Conservation (phyloP, 2,329 filamentous ascomycete species). For the Nemania diffusa region DNA sequence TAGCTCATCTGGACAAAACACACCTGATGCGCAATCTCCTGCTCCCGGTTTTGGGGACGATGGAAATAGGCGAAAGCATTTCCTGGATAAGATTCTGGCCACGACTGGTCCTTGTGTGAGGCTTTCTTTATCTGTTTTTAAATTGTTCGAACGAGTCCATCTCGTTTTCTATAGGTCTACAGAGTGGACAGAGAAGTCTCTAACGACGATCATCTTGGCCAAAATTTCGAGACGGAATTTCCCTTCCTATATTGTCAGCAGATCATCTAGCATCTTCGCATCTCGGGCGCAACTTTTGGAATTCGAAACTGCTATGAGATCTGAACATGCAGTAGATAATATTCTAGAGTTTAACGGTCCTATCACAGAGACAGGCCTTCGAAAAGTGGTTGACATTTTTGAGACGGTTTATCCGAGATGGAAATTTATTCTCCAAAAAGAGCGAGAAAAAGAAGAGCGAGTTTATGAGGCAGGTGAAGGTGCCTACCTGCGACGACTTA, state of each 20-base stretch:
- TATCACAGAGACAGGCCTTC: slow-evolving; percentile 71
- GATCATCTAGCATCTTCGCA: slow-evolving; percentile 88
- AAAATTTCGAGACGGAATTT: slow-evolving; percentile 90
- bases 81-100: slow-evolving; percentile 78
- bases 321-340: slow-evolving; percentile 82
- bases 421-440: slow-evolving; percentile 76
- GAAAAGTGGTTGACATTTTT: slow-evolving; percentile 76
- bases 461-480: slow-evolving; percentile 86
- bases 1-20: slow-evolving; percentile 58
- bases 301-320: slow-evolving; percentile 86
- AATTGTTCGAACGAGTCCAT: slow-evolving; percentile 92
- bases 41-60: slow-evolving; percentile 48
- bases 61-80: slow-evolving; percentile 77
- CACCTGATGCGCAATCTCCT: slow-evolving; percentile 50
- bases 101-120: slow-evolving; percentile 86
- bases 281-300: slow-evolving; percentile 81
- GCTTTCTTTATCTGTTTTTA: slow-evolving; percentile 76
- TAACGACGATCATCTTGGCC: slow-evolving; percentile 93
- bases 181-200: slow-evolving; percentile 96
- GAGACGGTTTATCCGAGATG: slow-evolving; percentile 83
- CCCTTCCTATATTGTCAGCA: slow-evolving; percentile 87
- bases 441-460: slow-evolving; percentile 79
- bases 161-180: slow-evolving; percentile 96
- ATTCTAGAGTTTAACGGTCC: slow-evolving; percentile 83
- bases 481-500: slow-evolving; percentile 88